Evolutionary conservation across 192 early-diverging fungal species (phyloP).

Genomic region (Entomortierella lignicola): DNA sequence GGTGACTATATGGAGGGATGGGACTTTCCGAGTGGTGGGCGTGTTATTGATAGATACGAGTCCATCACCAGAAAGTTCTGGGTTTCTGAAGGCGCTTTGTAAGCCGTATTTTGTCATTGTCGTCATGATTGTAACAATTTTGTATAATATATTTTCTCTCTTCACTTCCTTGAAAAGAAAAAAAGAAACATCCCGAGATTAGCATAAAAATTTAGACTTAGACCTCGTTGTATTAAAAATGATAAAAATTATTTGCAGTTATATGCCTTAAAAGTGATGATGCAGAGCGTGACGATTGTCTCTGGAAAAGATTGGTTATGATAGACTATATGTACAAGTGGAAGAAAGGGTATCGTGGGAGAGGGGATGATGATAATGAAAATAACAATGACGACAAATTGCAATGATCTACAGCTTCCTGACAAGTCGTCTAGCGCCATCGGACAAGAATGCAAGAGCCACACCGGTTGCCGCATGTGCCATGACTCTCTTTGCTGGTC

Average conservation of each 20-base stretch:
- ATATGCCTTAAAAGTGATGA: too few relatives aligned
- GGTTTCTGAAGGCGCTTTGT: conserved; percentile 34
- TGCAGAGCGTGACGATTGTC: not conserved
- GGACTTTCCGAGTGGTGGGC: conserved; percentile 27
- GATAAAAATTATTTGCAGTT: too few relatives aligned
- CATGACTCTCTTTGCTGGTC: conserved; percentile 36
- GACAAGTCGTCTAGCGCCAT: conserved; percentile 20
- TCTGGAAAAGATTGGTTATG: not conserved
- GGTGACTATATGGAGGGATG: conserved; percentile 27
- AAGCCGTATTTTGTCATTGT: not conserved
- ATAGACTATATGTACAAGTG: not conserved
- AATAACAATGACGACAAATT: too few relatives aligned
- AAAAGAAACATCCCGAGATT: too few relatives aligned
- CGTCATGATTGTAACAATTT: not conserved
- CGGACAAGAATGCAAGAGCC: conserved; percentile 37
- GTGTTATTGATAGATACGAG: conserved; percentile 46
- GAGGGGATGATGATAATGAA: not conserved
- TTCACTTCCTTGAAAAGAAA: not conserved
- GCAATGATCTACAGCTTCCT: conserved; percentile 19
- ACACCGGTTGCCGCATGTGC: conserved; percentile 31
- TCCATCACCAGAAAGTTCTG: conserved; percentile 39
- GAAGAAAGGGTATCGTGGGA: not conserved
- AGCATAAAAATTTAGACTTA: too few relatives aligned
- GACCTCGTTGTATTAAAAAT: too few relatives aligned
- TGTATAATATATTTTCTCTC: not conserved